A percentile compares a stretch with the other conserved stretches of the same genome.
These are phyloP conservation scores for Prinsepia uniflora DNA, from an alignment of 306 rosid species.

Conservation along the genomic window DNA sequence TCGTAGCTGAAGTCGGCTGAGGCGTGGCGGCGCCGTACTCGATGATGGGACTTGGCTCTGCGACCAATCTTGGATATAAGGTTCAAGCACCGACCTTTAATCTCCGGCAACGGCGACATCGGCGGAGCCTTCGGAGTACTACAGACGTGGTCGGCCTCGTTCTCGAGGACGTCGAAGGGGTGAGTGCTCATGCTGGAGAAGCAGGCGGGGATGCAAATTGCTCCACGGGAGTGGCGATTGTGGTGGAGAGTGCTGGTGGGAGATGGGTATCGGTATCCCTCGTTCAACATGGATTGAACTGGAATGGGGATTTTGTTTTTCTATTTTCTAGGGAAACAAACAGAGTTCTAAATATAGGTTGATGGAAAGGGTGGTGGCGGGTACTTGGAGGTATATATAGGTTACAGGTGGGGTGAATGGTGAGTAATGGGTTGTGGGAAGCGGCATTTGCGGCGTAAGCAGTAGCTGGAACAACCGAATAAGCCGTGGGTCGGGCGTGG, in stretches of 20 bases:
- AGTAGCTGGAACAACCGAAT: slow-evolving; percentile 23
- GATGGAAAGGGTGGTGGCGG: not conserved
- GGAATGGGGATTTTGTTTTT: not conserved
- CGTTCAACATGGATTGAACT: slow-evolving; percentile 17
- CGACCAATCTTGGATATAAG: slow-evolving; percentile 11
- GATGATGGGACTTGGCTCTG: not conserved
- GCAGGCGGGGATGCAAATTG: slow-evolving; percentile 25
- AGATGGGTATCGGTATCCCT: not conserved
- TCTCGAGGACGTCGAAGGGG: slow-evolving; percentile 11
- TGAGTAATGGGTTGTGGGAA: not conserved
- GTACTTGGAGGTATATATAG: not conserved
- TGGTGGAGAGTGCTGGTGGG: slow-evolving; percentile 9
- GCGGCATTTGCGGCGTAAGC: slow-evolving; percentile 5
- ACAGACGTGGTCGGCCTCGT: not conserved
- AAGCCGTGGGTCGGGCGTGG: slow-evolving; percentile 41
- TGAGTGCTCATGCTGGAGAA: slow-evolving; percentile 22
- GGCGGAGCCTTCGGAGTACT: slow-evolving; percentile 8
- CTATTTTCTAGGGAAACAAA: not conserved
- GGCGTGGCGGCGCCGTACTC: not conserved
- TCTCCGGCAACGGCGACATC: slow-evolving; percentile 30
- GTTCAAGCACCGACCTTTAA: slow-evolving; percentile 14
- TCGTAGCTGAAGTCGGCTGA: slow-evolving; percentile 25
- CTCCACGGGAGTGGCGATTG: slow-evolving; percentile 1
- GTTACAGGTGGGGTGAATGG: not conserved
- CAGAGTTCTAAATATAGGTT: not conserved